A percentile compares a stretch with the other conserved stretches of the same genome.
Evolutionary conservation across 441 rosid genomes (phyloP).

Genomic region (Populus trichocarpa): DNA sequence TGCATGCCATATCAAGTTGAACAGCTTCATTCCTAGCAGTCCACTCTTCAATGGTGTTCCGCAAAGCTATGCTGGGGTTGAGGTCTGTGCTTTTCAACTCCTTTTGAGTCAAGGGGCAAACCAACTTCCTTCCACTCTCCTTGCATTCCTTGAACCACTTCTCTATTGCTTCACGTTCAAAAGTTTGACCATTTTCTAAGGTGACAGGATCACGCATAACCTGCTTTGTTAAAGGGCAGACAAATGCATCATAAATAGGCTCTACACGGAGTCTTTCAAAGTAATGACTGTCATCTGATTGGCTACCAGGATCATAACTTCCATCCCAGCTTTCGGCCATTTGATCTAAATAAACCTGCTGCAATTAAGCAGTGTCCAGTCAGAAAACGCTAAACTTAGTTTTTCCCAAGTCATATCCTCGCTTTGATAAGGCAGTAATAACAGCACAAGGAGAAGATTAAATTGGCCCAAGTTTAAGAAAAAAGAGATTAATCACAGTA

Average conservation of each 20-base stretch:
- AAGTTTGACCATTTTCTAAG: conserved; percentile 80
- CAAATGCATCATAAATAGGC: conserved; percentile 84
- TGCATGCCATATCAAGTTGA: conserved; percentile 79
- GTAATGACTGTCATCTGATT: conserved; percentile 73
- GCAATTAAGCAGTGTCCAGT: no score
- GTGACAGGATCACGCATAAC: conserved; percentile 88
- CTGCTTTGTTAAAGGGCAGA: conserved; percentile 86
- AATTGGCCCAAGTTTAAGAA: no score
- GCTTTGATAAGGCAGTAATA: no score
- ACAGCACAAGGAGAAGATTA: no score
- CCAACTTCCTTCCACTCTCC: conserved; percentile 52
- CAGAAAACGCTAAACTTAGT: no score
- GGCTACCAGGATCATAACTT: conserved; percentile 57
- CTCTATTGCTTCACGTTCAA: conserved; percentile 90
- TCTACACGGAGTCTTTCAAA: conserved; percentile 64
- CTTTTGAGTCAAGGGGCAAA: conserved; percentile 76
- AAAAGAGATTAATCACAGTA: not conserved
- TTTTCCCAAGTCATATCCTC: no score
- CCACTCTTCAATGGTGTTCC: conserved; percentile 96
- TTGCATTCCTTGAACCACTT: conserved; percentile 82
- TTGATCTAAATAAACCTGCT: conserved; percentile 7
- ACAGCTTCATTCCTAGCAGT: conserved; percentile 85
- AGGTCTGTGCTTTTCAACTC: conserved; percentile 61
- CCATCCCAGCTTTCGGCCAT: conserved; percentile 79
- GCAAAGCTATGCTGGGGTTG: conserved; percentile 81